Evolutionary conservation across 805 yeast genomes (phyloP).

Genomic region (Trichomonascus vanleenenianus): DNA sequence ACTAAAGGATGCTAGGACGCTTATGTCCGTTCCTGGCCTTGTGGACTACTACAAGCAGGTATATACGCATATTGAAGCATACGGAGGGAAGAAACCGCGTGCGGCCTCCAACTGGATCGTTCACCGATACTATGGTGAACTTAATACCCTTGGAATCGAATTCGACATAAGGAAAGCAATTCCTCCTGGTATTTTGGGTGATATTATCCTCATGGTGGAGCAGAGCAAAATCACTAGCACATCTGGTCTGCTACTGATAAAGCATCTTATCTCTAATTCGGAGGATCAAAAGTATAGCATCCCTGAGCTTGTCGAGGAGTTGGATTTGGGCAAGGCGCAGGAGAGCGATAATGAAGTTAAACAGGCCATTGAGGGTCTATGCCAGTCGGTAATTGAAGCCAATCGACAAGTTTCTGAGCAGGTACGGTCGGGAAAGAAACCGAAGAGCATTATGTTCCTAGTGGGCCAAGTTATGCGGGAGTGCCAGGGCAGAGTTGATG

Average conservation of each 20-base stretch:
- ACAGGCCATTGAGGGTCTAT: slow-evolving; percentile 35
- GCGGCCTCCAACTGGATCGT: slow-evolving; percentile 67
- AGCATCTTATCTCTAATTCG: slow-evolving; percentile 49
- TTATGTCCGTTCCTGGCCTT: slow-evolving; percentile 45
- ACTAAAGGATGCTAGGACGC: slow-evolving; percentile 66
- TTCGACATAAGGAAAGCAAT: slow-evolving; percentile 27
- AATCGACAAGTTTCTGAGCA: slow-evolving; percentile 50
- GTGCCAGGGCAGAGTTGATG: slow-evolving; percentile 56
- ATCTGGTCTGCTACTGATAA: slow-evolving; percentile 58
- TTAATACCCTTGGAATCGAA: slow-evolving; percentile 41
- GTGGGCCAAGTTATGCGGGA: slow-evolving; percentile 80
- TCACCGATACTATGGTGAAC: slow-evolving; percentile 68
- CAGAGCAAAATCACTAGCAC: slow-evolving; percentile 46
- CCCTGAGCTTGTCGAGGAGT: slow-evolving; percentile 42
- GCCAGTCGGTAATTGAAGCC: slow-evolving; percentile 37
- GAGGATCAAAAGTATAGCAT: slow-evolving; percentile 25
- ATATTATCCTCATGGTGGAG: slow-evolving; percentile 46
- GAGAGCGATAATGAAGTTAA: slow-evolving; percentile 25
- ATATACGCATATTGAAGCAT: slow-evolving; percentile 23
- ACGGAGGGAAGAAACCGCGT: slow-evolving; percentile 27
- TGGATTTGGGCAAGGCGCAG: slow-evolving; percentile 34
- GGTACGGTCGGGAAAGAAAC: slow-evolving; percentile 49
- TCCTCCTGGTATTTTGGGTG: slow-evolving; percentile 40
- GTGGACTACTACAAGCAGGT: slow-evolving; percentile 46
- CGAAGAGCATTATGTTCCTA: slow-evolving; percentile 61